phyloP scores from a whole-genome alignment of 2,329 filamentous ascomycete genomes.

The Cladophialophora chaetospira region DNA sequence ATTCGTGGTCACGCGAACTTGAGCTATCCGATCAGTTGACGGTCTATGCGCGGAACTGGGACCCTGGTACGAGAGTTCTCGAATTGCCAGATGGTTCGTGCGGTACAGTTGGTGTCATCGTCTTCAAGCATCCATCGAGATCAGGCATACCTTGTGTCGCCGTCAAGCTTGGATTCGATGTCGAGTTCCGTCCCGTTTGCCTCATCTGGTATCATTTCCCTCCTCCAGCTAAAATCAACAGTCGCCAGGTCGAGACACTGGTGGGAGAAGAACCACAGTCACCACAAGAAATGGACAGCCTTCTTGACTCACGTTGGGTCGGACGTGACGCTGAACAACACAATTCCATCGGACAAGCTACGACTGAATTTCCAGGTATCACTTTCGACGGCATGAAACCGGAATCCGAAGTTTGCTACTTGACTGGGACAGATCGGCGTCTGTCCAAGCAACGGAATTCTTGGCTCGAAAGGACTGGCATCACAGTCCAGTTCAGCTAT shows the following conservation, averaged over 20 bases:
- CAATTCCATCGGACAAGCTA: neutral
- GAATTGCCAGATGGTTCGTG: neutral
- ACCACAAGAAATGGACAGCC: neutral
- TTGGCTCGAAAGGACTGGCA: neutral
- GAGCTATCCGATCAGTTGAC: neutral
- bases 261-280: neutral
- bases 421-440: neutral
- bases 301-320: neutral
- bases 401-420: neutral
- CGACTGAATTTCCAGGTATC: neutral
- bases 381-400: neutral
- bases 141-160: neutral
- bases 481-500: neutral
- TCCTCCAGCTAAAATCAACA: neutral
- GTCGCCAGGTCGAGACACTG: neutral
- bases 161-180: slow-evolving; percentile 5
- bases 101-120: neutral
- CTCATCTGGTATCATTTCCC: slow-evolving; percentile 1
- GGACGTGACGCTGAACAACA: neutral
- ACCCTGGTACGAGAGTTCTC: neutral
- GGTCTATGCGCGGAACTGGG: neutral
- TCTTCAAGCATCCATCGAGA: neutral
- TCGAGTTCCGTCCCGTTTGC: neutral
- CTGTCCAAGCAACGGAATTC: neutral
- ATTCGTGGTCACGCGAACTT: neutral